Percentiles rank a stretch among this genome's conserved stretches.
phyloP scores from a whole-genome alignment of 1,284 basidiomycete species.

The Austroboletus novae-zelandiae region DNA sequence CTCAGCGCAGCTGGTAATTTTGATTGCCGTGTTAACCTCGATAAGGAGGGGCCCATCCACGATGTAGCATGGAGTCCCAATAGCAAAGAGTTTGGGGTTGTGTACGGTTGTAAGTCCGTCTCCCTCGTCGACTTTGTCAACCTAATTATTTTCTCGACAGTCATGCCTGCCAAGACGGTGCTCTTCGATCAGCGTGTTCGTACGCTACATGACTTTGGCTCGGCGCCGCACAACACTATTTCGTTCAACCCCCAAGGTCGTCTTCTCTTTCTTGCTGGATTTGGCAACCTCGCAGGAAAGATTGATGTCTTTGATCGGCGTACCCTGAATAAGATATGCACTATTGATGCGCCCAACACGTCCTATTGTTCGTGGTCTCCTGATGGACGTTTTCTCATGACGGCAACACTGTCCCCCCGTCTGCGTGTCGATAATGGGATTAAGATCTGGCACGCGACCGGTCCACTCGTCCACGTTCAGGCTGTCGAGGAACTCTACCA shows the following conservation, averaged over 20 bases:
- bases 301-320: conserved; percentile 92
- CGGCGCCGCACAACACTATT: conserved; percentile 88
- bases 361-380: conserved; percentile 95
- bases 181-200: conserved; percentile 91
- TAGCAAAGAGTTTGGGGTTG: conserved; percentile 93
- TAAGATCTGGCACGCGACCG: conserved; percentile 93
- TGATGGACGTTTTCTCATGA: conserved; percentile 89
- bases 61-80: conserved; percentile 98
- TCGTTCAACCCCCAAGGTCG: conserved; percentile 93
- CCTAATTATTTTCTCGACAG: conserved; percentile 37
- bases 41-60: conserved; percentile 97
- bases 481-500: conserved; percentile 86
- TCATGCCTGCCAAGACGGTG: conserved; percentile 94
- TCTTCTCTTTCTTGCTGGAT: conserved; percentile 87
- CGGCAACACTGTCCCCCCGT: conserved; percentile 91
- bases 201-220: conserved; percentile 87
- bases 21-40: conserved; percentile 88
- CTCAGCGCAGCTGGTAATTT: conserved; percentile 95
- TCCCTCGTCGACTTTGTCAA: not conserved
- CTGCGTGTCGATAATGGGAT: conserved; percentile 96
- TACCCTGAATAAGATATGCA: conserved; percentile 78
- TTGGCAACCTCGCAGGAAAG: conserved; percentile 94
- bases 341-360: conserved; percentile 92
- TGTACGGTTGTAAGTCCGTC: conserved; percentile 83
- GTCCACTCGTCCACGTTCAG: conserved; percentile 80